These are phyloP conservation scores for Fusarium sublunatum DNA, from an alignment of 2,329 filamentous ascomycete species.

Conservation along the genomic window DNA sequence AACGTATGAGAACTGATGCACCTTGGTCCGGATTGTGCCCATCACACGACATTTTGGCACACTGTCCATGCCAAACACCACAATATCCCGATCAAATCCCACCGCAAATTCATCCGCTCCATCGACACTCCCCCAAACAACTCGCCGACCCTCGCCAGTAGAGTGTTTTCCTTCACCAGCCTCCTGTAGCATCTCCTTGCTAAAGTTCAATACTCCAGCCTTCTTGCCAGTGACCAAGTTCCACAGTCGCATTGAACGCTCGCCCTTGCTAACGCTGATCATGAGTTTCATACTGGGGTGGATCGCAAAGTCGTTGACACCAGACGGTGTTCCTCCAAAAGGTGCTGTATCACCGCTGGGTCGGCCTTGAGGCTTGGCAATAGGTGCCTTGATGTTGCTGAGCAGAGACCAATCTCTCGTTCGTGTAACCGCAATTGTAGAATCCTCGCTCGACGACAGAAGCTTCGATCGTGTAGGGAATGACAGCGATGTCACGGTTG, in stretches of 20 bases:
- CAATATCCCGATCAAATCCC: slow-evolving; percentile 84
- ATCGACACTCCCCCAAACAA: slow-evolving; percentile 80
- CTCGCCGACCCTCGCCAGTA: slow-evolving; percentile 83
- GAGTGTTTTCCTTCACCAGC: slow-evolving; percentile 81
- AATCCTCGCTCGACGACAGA: slow-evolving; percentile 89
- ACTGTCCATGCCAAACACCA: slow-evolving; percentile 90
- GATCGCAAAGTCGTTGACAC: slow-evolving; percentile 93
- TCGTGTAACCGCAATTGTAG: slow-evolving; percentile 86
- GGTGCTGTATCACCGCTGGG: slow-evolving; percentile 92
- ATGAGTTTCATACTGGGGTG: slow-evolving; percentile 97
- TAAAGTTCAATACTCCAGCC: slow-evolving; percentile 90
- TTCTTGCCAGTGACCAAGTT: slow-evolving; percentile 97
- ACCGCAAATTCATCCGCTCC: slow-evolving; percentile 86
- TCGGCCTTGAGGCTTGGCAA: slow-evolving; percentile 80
- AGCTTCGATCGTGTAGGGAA: slow-evolving; percentile 91
- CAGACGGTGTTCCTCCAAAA: slow-evolving; percentile 82
- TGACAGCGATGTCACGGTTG: slow-evolving; percentile 79
- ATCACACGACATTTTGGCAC: slow-evolving; percentile 80
- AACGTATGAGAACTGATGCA: slow-evolving; percentile 85
- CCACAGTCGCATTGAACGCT: slow-evolving; percentile 93
- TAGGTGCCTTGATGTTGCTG: slow-evolving; percentile 88
- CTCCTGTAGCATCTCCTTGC: slow-evolving; percentile 75
- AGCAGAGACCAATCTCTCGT: slow-evolving; percentile 91
- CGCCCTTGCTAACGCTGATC: slow-evolving; percentile 90
- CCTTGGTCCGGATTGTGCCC: slow-evolving; percentile 76